Conservation (phyloP, 1,284 basidiomycete species). For the Moesziomyces aphidis region DNA sequence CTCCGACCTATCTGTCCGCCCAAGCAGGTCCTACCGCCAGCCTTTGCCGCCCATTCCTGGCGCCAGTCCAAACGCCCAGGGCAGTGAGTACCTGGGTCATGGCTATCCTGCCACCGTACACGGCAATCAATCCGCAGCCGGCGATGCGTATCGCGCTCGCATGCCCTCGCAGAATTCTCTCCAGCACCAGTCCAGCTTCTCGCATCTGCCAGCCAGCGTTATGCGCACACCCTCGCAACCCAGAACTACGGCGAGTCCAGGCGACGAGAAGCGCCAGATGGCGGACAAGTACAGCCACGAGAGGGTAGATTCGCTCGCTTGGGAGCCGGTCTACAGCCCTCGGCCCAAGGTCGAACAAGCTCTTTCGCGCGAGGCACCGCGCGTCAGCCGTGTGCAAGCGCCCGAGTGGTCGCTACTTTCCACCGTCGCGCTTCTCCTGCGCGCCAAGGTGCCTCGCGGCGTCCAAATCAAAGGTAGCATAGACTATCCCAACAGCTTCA, state of each 20-base stretch:
- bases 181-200: conserved; percentile 17
- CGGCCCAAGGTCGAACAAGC: conserved; percentile 4
- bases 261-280: conserved; percentile 7
- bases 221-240: conserved; percentile 1
- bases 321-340: conserved; percentile 35
- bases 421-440: conserved; percentile 85
- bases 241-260: conserved; percentile 3
- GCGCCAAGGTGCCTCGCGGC: conserved; percentile 84
- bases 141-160: conserved; percentile 1
- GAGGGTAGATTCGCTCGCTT: conserved; percentile 34
- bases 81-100: conserved; percentile 7
- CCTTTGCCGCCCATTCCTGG: conserved; percentile 41
- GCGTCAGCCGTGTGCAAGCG: conserved; percentile 1
- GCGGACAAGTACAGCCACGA: conserved; percentile 24
- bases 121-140: conserved; percentile 2
- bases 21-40: conserved; percentile 27
- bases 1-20: conserved; percentile 21
- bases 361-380: not conserved
- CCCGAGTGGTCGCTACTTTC: conserved; percentile 84
- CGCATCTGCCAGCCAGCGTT: not conserved
- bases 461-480: conserved; percentile 76
- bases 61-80: not conserved
- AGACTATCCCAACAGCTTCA: conserved; percentile 64
- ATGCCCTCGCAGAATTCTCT: conserved; percentile 10
- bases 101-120: conserved; percentile 6